phyloP scores from a whole-genome alignment of 306 rosid species.

The Herpetospermum pedunculosum region DNA sequence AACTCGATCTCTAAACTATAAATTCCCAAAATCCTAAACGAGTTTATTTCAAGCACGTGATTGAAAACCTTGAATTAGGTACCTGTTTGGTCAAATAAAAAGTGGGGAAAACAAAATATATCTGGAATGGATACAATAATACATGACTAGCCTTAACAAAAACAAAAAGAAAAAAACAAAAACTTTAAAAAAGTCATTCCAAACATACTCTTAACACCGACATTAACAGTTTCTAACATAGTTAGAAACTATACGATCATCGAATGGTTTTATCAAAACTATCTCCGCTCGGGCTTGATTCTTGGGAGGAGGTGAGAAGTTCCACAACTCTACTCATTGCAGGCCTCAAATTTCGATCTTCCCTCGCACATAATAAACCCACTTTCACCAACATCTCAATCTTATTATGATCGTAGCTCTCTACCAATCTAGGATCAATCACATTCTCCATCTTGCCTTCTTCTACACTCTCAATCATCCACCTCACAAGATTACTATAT shows the following conservation, averaged over 20 bases:
- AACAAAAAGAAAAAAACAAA: too few species aligned
- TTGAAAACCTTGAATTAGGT: too few species aligned
- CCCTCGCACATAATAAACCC: slow-evolving; percentile 20
- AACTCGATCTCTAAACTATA: too few species aligned
- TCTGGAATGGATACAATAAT: not conserved
- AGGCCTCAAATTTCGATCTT: slow-evolving; percentile 27
- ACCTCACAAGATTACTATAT: slow-evolving; percentile 15
- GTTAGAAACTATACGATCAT: too few species aligned
- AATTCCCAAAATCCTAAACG: too few species aligned
- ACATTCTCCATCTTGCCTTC: slow-evolving; percentile 13
- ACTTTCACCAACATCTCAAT: slow-evolving; percentile 18
- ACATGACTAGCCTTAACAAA: too few species aligned
- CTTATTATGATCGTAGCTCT: slow-evolving; percentile 6
- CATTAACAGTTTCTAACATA: too few species aligned
- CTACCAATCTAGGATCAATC: slow-evolving; percentile 14
- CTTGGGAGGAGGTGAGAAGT: slow-evolving; percentile 4
- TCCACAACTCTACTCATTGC: slow-evolving; percentile 34
- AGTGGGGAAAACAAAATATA: too few species aligned
- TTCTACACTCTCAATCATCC: slow-evolving; percentile 16
- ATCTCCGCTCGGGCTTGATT: not conserved
- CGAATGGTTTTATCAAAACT: not conserved
- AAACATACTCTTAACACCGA: too few species aligned
- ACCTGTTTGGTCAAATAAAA: too few species aligned
- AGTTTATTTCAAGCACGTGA: too few species aligned
- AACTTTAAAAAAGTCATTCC: too few species aligned